Evolutionary conservation across 1,284 basidiomycete species (phyloP).

Genomic region (Mycosarcoma mackinlayi): DNA sequence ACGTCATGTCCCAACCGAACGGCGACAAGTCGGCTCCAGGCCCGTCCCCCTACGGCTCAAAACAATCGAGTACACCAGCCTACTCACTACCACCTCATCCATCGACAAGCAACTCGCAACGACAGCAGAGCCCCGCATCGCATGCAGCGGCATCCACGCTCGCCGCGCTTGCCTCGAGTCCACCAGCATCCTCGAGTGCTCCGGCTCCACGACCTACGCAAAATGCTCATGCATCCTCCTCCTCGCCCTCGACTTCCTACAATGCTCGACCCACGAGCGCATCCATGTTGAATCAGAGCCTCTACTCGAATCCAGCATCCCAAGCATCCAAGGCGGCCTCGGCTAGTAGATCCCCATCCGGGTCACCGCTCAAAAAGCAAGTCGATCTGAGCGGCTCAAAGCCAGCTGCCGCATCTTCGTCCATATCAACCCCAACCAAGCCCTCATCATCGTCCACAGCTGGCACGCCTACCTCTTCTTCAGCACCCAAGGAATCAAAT

Average conservation of each 20-base stretch:
- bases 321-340: slow-evolving; percentile 16
- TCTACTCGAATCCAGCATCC: slow-evolving; percentile 36
- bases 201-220: slow-evolving; percentile 3
- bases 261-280: slow-evolving; percentile 20
- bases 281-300: slow-evolving; percentile 36
- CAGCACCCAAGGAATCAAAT: slow-evolving; percentile 17
- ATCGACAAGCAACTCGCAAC: slow-evolving; percentile 32
- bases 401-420: not conserved
- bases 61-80: slow-evolving; percentile 1
- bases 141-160: slow-evolving; percentile 47
- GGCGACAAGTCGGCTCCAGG: slow-evolving; percentile 32
- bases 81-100: slow-evolving; percentile 39
- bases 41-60: slow-evolving; percentile 9
- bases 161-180: slow-evolving; percentile 37
- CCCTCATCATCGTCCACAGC: slow-evolving; percentile 9
- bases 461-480: slow-evolving; percentile 9
- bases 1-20: slow-evolving; percentile 28
- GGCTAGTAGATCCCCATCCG: slow-evolving; percentile 7
- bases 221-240: not conserved
- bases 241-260: slow-evolving; percentile 20
- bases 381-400: slow-evolving; percentile 23
- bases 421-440: slow-evolving; percentile 14
- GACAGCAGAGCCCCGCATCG: slow-evolving; percentile 37
- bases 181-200: slow-evolving; percentile 17
- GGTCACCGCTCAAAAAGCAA: slow-evolving; percentile 41